Conservation (phyloP, 495 filamentous ascomycete species). For the Tuber umbilicatum region DNA sequence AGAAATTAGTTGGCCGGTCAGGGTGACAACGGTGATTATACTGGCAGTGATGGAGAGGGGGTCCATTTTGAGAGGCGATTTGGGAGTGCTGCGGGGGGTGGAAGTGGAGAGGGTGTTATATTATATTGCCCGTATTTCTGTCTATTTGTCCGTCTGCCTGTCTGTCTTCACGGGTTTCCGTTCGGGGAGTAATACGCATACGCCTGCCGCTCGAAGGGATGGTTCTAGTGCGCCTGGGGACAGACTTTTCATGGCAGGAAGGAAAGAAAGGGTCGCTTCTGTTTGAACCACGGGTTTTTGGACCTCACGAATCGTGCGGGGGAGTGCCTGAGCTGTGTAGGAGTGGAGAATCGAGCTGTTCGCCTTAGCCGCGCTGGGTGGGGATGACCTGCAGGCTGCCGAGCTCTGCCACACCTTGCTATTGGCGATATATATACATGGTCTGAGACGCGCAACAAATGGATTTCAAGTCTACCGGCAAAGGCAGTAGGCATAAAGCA, state of each 20-base stretch:
- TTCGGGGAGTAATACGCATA: background rate
- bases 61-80: conserved; percentile 9
- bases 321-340: background rate
- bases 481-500: background rate
- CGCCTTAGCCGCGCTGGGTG: background rate
- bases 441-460: background rate
- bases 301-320: background rate
- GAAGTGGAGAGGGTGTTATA: background rate
- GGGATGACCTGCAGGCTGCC: background rate
- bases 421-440: background rate
- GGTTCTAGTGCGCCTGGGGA: background rate
- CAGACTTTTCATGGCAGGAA: background rate
- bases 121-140: background rate
- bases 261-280: background rate
- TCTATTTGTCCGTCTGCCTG: background rate
- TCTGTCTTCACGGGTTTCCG: background rate
- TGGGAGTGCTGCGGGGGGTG: background rate
- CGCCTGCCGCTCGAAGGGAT: background rate
- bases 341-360: background rate
- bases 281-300: background rate
- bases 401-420: background rate
- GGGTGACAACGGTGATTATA: conserved; percentile 7
- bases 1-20: conserved; percentile 8
- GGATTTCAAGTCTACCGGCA: background rate
- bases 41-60: conserved; percentile 18